Evolutionary conservation across 306 rosid genomes (phyloP), one percentile per base, ranked within the genome.

Genomic region (Casuarina glauca): DNA sequence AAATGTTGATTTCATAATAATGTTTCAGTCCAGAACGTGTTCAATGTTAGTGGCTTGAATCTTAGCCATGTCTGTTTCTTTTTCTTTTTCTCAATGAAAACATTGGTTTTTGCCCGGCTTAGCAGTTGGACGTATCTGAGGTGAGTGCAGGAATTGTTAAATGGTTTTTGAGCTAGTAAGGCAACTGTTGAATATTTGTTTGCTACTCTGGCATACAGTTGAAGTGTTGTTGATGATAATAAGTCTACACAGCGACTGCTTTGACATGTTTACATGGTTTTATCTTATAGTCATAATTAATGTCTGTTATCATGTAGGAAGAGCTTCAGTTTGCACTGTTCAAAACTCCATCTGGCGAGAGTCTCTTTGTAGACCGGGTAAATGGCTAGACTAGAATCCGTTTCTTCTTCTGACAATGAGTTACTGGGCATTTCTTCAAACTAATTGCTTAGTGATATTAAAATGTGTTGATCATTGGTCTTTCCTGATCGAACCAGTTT

Each of bases 311-410:
- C 49, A 79, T 82, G 69, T 52, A 94, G 97, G 97, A 84, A 77
- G 97, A 94, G 83, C 90, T 94, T 87, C 93, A 86, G 64, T 85
- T 90, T 79, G 98, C 97, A 41, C 75, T 91, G 39, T 80, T 94
- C 69, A 84, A 80, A 58, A 90, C 87, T 49, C 86, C 80, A 6
- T 41, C 75, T 5, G 87, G 88, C 60, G 90, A 89, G 71, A 87
- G 88, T 88, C 91, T 94, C 35, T 89, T 94, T 69, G 83, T 94
- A 2, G 93, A 94, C 78, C 81, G 94, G 84, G 98, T 93, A 88
- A 58, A 41, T 64, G 54, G 41, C 20, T 35, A 11, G 9, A 80
- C 80, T 69, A 61, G 50, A 1, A 6, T 11, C 9, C 32, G 32
- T 26, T 62, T 62, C 68, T 38, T 38, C 68, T 35, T 35, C 13